Base-by-base conservation (phyloP, 192 early-diverging fungal species). In the Coemansia reversa region DNA sequence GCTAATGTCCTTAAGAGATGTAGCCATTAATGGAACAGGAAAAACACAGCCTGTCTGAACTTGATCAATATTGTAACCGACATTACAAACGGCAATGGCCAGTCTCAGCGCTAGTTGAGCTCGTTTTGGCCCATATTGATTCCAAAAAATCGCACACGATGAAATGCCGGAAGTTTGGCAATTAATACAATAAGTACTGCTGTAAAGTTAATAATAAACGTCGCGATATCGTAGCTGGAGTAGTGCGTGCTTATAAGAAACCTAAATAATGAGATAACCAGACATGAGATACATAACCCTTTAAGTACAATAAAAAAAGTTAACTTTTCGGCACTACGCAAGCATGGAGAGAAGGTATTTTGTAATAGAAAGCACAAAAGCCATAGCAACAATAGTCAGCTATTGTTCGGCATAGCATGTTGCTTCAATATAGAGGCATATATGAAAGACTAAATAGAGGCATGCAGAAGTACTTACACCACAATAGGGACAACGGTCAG, bases 231-330 rank as follows among this genome's bases (percentile, higher is more conserved):
- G 81, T 98, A 98, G 84, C 97, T 91, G 0, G 94, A 91, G 81
- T 97, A 97, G 76, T 97, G 94, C 25, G 93, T 95, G 78, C 91
- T 92, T 33, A 98, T 72, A 52, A 98, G 83, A 69, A 98, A 98
- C 30, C 75, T 77, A 77, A 66, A 69, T 3, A 14, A 16, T 16
- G 14, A 45, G 39, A 45, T 45, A 45, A 2, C 7, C 39, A 45
- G 39, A 16, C 12, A 45, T 45, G 16, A 45, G 0, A 45, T 4
- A 16, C 39, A 16, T 45, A 45, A 45, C 39, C 39, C 2, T 45
- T 14, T 9, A 1, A 45, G 12, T 1, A 45, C 6, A 16, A 45
- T 16, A 4, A 16, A 45, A 16, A 45, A 16, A 52, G 29, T 57
- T 57, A 57, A 30, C 55, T 51, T 7, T 7, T 18, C n/a, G n/a